Conservation (phyloP, 805 yeast genomes). For the Candida nonsorbophila region DNA sequence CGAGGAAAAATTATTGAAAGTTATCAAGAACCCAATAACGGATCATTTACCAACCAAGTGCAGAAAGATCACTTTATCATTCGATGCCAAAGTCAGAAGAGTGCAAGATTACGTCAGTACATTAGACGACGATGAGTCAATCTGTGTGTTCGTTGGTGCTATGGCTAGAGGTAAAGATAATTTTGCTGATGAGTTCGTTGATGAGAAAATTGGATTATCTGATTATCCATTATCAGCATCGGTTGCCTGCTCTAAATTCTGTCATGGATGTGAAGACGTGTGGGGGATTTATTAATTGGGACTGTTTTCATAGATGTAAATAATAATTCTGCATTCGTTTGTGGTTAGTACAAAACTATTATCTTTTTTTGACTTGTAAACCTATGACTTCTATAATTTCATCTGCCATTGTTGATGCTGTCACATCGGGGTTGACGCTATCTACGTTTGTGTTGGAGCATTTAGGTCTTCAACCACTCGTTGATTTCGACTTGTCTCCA, state of each 20-base stretch:
- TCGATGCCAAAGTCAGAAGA: slow-evolving; percentile 82
- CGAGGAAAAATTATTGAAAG: slow-evolving; percentile 88
- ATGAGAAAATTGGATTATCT: slow-evolving; percentile 93
- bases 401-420: slow-evolving; percentile 43
- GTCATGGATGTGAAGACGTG: slow-evolving; percentile 98
- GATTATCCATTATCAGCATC: slow-evolving; percentile 95
- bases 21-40: slow-evolving; percentile 94
- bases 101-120: slow-evolving; percentile 84
- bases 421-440: slow-evolving; percentile 32
- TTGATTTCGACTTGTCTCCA: slow-evolving; percentile 34
- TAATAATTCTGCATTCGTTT: slow-evolving; percentile 1
- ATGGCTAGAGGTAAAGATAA: slow-evolving; percentile 98
- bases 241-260: slow-evolving; percentile 95
- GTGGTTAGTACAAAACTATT: too few species aligned
- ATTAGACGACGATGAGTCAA: slow-evolving; percentile 82
- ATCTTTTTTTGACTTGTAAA: neutral
- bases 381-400: slow-evolving; percentile 30
- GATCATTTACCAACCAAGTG: slow-evolving; percentile 96
- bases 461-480: slow-evolving; percentile 30
- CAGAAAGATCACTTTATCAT: slow-evolving; percentile 85
- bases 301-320: slow-evolving; percentile 2
- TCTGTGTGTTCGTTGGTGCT: slow-evolving; percentile 98
- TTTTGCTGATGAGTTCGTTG: slow-evolving; percentile 95
- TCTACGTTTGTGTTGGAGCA: slow-evolving; percentile 40
- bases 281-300: slow-evolving; percentile 64